phyloP scores from a whole-genome alignment of 1,284 basidiomycete genomes.

The Blastosporella zonata region DNA sequence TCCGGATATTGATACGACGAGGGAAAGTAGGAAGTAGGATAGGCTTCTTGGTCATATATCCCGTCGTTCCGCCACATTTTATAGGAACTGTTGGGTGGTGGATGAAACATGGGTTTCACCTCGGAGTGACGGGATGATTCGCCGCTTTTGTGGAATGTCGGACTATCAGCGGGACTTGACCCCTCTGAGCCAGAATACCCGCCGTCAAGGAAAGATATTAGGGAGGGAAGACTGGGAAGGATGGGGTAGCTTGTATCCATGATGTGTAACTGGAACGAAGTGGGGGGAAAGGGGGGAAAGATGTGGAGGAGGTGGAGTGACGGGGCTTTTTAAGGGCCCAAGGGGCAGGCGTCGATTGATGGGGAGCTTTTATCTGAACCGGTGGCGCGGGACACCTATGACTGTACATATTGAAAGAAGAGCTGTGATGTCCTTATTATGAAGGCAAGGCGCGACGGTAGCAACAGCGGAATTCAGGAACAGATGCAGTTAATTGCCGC shows the following conservation, averaged over 20 bases:
- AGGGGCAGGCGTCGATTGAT: conserved; percentile 15
- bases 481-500: conserved; percentile 26
- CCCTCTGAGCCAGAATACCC: conserved; percentile 5
- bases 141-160: conserved; percentile 18
- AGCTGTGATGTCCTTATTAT: conserved; percentile 16
- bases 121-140: conserved; percentile 17
- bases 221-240: conserved; percentile 6
- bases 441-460: conserved; percentile 17
- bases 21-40: neutral
- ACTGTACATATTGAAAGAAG: conserved; percentile 21
- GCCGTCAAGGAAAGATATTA: conserved; percentile 6
- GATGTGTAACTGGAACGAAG: neutral
- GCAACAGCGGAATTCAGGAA: conserved; percentile 34
- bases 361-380: conserved; percentile 18
- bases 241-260: conserved; percentile 4
- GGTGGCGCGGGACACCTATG: conserved; percentile 22
- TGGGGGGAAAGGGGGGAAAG: neutral
- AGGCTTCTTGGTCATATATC: neutral
- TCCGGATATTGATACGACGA: neutral
- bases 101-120: conserved; percentile 16
- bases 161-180: conserved; percentile 17
- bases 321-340: conserved; percentile 10
- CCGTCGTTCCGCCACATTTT: conserved; percentile 8
- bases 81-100: conserved; percentile 12
- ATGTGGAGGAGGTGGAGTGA: neutral